phyloP scores from a whole-genome alignment of 2,329 filamentous ascomycete genomes.

The Ophiostoma sp. region DNA sequence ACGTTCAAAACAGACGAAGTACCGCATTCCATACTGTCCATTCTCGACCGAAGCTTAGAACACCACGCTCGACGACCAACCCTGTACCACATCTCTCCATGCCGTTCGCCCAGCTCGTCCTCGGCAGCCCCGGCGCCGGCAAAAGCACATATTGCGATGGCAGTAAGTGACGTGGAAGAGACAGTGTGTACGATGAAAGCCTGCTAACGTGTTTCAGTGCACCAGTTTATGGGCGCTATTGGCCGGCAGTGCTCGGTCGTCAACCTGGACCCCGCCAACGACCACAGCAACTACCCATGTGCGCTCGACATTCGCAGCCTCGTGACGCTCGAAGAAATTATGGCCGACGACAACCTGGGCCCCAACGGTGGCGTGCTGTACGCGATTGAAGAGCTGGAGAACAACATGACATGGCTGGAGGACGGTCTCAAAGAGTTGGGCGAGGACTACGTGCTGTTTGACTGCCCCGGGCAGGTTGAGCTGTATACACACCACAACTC shows the following conservation, averaged over 20 bases:
- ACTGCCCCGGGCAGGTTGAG: conserved; percentile 96
- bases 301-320: conserved; percentile 88
- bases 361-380: conserved; percentile 93
- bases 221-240: conserved; percentile 96
- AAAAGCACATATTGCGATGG: conserved; percentile 99
- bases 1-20: background rate
- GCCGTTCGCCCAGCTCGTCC: conserved; percentile 74
- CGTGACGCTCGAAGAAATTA: conserved; percentile 89
- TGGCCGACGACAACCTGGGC: conserved; percentile 85
- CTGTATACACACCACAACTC: conserved; percentile 95
- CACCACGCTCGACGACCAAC: no score
- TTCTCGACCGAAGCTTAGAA: background rate
- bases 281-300: conserved; percentile 82
- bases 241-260: conserved; percentile 92
- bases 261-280: conserved; percentile 96
- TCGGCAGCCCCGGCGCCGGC: conserved; percentile 91
- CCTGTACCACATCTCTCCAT: conserved; percentile 38
- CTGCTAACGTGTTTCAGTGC: conserved; percentile 52
- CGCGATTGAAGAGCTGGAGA: conserved; percentile 90
- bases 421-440: conserved; percentile 74
- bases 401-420: conserved; percentile 91
- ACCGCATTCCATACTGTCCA: no score
- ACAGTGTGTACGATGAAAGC: background rate
- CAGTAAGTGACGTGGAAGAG: conserved; percentile 49
- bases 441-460: conserved; percentile 92